These are phyloP conservation scores for Boletus bicolor DNA, from an alignment of 768 basidiomycete genomes.

Conservation along the genomic window DNA sequence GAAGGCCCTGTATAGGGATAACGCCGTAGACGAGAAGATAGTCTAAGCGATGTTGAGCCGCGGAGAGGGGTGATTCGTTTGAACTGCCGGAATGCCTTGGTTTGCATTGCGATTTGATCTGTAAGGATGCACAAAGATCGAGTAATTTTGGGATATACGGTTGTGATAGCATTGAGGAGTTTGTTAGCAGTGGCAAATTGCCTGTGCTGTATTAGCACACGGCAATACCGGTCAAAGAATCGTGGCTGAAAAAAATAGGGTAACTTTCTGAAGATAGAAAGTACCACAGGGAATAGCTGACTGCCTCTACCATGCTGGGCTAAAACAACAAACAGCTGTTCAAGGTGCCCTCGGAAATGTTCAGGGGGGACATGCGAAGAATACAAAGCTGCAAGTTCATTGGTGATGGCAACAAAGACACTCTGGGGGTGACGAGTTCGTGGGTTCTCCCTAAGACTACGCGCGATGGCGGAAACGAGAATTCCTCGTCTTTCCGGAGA, in stretches of 20 bases:
- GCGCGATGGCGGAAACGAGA: conserved; percentile 39
- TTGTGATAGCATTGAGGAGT: conserved; percentile 26
- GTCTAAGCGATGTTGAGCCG: conserved; percentile 8
- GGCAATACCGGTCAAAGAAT: conserved; percentile 38
- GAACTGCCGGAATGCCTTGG: conserved; percentile 7
- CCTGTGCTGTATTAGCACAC: conserved; percentile 39
- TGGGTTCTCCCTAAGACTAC: conserved; percentile 35
- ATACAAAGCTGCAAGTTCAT: conserved; percentile 39
- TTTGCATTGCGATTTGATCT: conserved; percentile 5
- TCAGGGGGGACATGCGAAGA: conserved; percentile 30
- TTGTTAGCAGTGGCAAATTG: conserved; percentile 36
- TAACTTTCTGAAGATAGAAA: conserved; percentile 33
- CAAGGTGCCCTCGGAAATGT: conserved; percentile 43
- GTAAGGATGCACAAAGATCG: conserved; percentile 7
- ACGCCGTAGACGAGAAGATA: conserved; percentile 17
- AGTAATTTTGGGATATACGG: conserved; percentile 11
- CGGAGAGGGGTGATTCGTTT: conserved; percentile 3
- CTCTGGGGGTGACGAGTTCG: conserved; percentile 28
- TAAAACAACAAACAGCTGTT: conserved; percentile 40
- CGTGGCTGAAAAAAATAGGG: conserved; percentile 40
- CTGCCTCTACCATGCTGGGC: conserved; percentile 39
- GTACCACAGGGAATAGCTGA: conserved; percentile 38
- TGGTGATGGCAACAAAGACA: conserved; percentile 33
- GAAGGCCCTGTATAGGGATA: conserved; percentile 1
- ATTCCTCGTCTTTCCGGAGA: conserved; percentile 33